Evolutionary conservation across 129 eudicot species (phyloP).

Genomic region (Saposhnikovia divaricata): DNA sequence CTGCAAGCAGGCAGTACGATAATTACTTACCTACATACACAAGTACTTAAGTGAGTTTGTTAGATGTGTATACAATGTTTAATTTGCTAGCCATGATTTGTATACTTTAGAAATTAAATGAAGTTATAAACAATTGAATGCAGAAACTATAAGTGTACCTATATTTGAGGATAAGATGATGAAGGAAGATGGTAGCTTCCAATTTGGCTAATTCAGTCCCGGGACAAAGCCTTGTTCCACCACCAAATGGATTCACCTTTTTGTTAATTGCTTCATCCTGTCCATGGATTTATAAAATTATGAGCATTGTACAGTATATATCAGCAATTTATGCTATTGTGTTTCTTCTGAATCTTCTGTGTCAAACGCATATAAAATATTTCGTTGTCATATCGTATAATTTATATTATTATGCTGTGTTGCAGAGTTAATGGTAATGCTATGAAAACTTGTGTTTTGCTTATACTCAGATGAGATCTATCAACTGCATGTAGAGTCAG

Average conservation of each 20-base stretch:
- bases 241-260: slow-evolving; percentile 39
- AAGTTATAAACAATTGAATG: not conserved
- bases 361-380: too few species aligned
- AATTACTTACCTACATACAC: not conserved
- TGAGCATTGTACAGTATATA: not conserved
- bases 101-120: not conserved
- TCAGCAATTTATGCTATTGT: not conserved
- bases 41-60: not conserved
- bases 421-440: not conserved
- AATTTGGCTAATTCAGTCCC: slow-evolving; percentile 42
- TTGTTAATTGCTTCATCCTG: slow-evolving; percentile 31
- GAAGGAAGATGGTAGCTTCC: slow-evolving; percentile 43
- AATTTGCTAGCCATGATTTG: not conserved
- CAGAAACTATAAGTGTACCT: slow-evolving; percentile 17
- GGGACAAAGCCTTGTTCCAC: slow-evolving; percentile 42
- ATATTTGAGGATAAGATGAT: slow-evolving; percentile 40
- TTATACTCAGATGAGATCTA: not conserved
- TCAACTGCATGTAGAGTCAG: not conserved
- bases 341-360: too few species aligned
- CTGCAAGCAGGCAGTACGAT: slow-evolving; percentile 9
- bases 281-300: not conserved
- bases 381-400: too few species aligned
- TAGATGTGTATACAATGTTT: not conserved
- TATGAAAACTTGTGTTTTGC: not conserved
- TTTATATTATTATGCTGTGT: not conserved